A percentile compares a stretch with the other conserved stretches of the same genome.
These are phyloP conservation scores for Vanderwaltozyma verrucispora DNA, from an alignment of 805 yeast species.

Conservation along the genomic window DNA sequence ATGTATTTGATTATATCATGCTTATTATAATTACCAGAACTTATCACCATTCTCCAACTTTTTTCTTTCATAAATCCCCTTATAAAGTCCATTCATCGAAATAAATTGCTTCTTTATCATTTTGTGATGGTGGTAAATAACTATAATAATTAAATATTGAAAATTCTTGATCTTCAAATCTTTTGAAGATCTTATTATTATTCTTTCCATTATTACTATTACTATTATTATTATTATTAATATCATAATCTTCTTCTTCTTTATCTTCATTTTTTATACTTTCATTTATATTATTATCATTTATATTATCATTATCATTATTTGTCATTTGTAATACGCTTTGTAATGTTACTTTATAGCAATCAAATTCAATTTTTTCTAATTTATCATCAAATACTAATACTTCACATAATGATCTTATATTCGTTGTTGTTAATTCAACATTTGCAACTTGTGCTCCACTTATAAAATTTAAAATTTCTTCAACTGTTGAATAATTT, in stretches of 20 bases:
- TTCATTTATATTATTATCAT: background rate
- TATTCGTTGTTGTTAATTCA: conserved; percentile 63
- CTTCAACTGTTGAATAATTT: conserved; percentile 59
- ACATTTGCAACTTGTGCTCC: conserved; percentile 69
- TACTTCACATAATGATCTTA: conserved; percentile 79
- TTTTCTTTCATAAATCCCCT: background rate
- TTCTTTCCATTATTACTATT: conserved; percentile 30
- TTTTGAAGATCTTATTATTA: background rate
- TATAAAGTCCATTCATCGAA: conserved; percentile 38
- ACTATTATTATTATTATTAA: conserved; percentile 31
- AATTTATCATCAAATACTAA: conserved; percentile 77
- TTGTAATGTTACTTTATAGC: conserved; percentile 76
- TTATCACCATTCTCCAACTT: background rate
- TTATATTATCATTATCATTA: conserved; percentile 1
- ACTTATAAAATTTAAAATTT: conserved; percentile 64
- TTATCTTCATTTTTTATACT: conserved; percentile 4
- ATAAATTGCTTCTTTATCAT: conserved; percentile 35
- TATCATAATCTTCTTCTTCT: conserved; percentile 35
- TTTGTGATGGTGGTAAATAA: conserved; percentile 30
- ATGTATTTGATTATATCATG: no score
- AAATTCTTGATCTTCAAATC: conserved; percentile 25
- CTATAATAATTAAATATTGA: conserved; percentile 36
- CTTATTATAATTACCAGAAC: no score
- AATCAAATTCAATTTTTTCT: conserved; percentile 51
- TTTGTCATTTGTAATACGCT: conserved; percentile 56